Evolutionary conservation across 768 basidiomycete species (phyloP).

Genomic region (Calocera viscosa): DNA sequence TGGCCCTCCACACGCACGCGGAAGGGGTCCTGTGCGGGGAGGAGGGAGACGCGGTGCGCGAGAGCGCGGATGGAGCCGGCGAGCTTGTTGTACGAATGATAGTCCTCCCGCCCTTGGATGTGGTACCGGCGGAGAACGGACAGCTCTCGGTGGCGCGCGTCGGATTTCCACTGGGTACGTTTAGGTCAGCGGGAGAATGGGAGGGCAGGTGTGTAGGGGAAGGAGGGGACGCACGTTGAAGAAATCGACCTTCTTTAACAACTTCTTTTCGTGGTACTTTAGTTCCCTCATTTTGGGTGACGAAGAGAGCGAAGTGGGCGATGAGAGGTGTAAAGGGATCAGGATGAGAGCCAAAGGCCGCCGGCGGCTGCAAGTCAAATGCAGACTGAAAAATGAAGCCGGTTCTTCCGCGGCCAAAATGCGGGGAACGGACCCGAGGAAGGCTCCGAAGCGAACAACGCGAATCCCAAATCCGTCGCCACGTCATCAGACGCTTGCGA

Average conservation of each 20-base stretch:
- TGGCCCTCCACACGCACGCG: conserved; percentile 72
- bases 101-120: conserved; percentile 86
- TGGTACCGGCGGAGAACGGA: conserved; percentile 93
- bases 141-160: conserved; percentile 79
- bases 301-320: neutral
- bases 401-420: too few relatives aligned
- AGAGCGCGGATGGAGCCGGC: conserved; percentile 75
- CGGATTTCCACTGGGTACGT: conserved; percentile 77
- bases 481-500: too few relatives aligned
- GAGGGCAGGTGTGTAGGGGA: too few relatives aligned
- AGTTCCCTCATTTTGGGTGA: conserved; percentile 63
- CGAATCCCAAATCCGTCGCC: too few relatives aligned
- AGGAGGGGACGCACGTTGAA: conserved; percentile 50
- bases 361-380: too few relatives aligned
- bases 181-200: conserved; percentile 14
- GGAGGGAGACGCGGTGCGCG: conserved; percentile 73
- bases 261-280: conserved; percentile 90
- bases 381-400: too few relatives aligned
- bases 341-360: too few relatives aligned
- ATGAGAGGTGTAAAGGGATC: neutral
- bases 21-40: conserved; percentile 83
- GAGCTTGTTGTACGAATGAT: conserved; percentile 96
- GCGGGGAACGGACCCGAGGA: too few relatives aligned
- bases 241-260: conserved; percentile 95
- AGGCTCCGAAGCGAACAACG: too few relatives aligned